Percentiles rank a stretch among this genome's conserved stretches.
phyloP scores from a whole-genome alignment of 1,139 yeast species.

The Yamadazyma sp. region DNA sequence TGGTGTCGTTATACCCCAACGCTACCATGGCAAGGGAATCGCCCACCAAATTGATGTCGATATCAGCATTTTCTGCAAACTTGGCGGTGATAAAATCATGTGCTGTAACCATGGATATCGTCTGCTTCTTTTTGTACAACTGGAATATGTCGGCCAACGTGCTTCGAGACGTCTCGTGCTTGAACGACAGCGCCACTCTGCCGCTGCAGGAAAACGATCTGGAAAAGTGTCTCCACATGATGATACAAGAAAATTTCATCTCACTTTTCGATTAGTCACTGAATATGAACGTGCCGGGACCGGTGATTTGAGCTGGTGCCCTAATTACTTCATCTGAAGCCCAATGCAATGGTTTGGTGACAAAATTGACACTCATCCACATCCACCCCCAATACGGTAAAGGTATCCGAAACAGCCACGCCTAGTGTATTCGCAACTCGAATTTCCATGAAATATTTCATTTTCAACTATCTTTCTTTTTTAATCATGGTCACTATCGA shows the following conservation, averaged over 20 bases:
- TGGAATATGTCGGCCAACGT: slow-evolving; percentile 46
- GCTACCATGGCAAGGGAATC: slow-evolving; percentile 94
- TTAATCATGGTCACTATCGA: slow-evolving; percentile 39
- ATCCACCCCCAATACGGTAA: no score
- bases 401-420: no score
- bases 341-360: no score
- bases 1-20: slow-evolving; percentile 77
- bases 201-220: slow-evolving; percentile 4
- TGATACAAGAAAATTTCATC: not conserved
- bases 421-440: not conserved
- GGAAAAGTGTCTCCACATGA: slow-evolving; percentile 1
- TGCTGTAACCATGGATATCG: slow-evolving; percentile 78
- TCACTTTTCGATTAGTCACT: not conserved
- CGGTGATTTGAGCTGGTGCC: no score
- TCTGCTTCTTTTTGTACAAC: slow-evolving; percentile 41
- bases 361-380: no score
- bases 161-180: slow-evolving; percentile 18
- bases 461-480: not conserved
- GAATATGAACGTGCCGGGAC: not conserved
- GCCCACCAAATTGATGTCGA: slow-evolving; percentile 79
- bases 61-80: slow-evolving; percentile 66
- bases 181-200: slow-evolving; percentile 11
- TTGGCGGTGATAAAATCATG: slow-evolving; percentile 81
- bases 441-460: not conserved
- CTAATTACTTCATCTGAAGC: no score